These are phyloP conservation scores for Iris pallida DNA, from an alignment of 116 monocot species.

Conservation along the genomic window DNA sequence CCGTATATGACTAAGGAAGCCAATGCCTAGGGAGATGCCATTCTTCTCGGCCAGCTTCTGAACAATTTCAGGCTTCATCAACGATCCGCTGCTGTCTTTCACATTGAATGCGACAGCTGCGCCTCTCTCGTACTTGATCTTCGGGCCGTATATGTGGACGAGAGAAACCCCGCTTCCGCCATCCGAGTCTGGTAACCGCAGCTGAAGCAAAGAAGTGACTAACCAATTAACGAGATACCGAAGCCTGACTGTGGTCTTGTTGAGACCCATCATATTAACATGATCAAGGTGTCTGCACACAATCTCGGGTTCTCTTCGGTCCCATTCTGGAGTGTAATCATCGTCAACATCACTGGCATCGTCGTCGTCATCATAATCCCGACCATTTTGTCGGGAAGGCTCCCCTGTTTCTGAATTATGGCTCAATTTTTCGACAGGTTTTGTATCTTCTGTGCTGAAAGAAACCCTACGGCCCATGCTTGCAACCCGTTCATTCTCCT, in stretches of 20 bases:
- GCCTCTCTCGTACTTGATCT: constrained; percentile 75
- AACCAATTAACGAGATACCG: constrained; percentile 80
- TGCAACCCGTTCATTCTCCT: constrained; percentile 26
- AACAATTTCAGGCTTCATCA: constrained; percentile 66
- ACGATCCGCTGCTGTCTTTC: constrained; percentile 29
- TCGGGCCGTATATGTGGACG: constrained; percentile 71
- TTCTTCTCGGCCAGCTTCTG: constrained; percentile 72
- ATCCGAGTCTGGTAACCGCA: constrained; percentile 31
- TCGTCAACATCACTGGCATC: constrained; percentile 20
- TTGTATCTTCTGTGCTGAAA: constrained; percentile 29
- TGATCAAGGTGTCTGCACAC: constrained; percentile 72
- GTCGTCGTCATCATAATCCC: constrained; percentile 22
- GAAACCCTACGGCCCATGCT: constrained; percentile 39
- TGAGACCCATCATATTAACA: constrained; percentile 52
- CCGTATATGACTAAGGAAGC: constrained; percentile 67
- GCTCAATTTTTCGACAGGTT: constrained; percentile 5
- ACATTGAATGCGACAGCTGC: constrained; percentile 80
- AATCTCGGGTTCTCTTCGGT: constrained; percentile 53
- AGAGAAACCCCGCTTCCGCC: constrained; percentile 27
- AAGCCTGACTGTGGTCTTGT: constrained; percentile 43
- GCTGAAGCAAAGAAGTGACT: constrained; percentile 58
- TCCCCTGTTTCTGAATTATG: constrained; percentile 30
- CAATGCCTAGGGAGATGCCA: constrained; percentile 65
- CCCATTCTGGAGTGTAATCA: constrained; percentile 40
- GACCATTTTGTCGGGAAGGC: constrained; percentile 11